These are phyloP conservation scores for Centrapalus pauciflorus DNA, from an alignment of 129 eudicot genomes.

Conservation along the genomic window DNA sequence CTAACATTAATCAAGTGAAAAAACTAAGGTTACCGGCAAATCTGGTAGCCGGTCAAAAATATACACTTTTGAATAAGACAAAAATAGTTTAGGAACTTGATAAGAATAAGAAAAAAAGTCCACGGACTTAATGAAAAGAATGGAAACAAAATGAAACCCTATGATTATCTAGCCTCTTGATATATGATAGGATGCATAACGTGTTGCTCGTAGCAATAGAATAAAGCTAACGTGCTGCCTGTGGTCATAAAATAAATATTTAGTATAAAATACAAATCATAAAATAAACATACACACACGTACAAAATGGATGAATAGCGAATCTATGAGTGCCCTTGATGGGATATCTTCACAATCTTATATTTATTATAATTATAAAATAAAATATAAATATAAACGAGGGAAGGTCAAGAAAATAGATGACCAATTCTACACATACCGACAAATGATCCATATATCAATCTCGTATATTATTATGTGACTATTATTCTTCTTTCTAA, in stretches of 20 bases:
- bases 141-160: constrained; percentile 8
- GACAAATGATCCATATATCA: constrained; percentile 19
- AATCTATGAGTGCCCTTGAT: constrained; percentile 13
- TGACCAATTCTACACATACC: constrained; percentile 20
- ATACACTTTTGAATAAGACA: too few relatives aligned
- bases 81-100: too few relatives aligned
- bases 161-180: not conserved
- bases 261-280: not conserved
- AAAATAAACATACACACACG: constrained; percentile 17
- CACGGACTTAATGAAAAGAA: too few relatives aligned
- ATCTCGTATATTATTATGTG: too few relatives aligned
- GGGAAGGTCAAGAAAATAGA: not conserved
- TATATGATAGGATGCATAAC: not conserved
- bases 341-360: constrained; percentile 21
- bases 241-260: not conserved
- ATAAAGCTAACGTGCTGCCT: not conserved
- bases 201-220: constrained; percentile 14
- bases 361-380: too few relatives aligned
- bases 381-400: not conserved
- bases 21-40: too few relatives aligned
- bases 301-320: constrained; percentile 23
- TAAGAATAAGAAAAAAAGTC: too few relatives aligned
- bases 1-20: too few relatives aligned
- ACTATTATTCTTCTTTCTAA: not conserved
- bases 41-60: too few relatives aligned